phyloP scores from a whole-genome alignment of 129 eudicot genomes.

The Helianthus annuus region DNA sequence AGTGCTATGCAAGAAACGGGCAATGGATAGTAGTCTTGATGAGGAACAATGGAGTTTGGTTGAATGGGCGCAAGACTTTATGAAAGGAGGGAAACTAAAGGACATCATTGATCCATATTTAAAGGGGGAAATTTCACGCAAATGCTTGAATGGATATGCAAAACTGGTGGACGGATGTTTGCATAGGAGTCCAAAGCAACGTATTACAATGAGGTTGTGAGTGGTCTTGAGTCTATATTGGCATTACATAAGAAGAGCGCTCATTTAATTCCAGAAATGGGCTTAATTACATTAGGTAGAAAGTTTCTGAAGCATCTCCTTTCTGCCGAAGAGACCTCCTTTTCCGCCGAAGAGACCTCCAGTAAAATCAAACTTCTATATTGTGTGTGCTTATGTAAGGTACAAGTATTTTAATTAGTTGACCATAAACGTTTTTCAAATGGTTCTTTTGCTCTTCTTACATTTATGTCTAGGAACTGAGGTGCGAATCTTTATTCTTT shows the following conservation, averaged over 20 bases:
- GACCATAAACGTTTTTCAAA: too few relatives aligned
- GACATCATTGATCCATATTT: not conserved
- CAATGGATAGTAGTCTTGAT: not conserved
- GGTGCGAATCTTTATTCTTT: too few relatives aligned
- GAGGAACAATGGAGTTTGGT: conserved; percentile 4
- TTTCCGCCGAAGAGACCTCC: not conserved
- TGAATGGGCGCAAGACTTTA: conserved; percentile 1
- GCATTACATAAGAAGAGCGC: not conserved
- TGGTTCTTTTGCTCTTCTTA: too few relatives aligned
- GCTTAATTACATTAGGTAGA: not conserved
- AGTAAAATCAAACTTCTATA: not conserved
- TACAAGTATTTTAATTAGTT: too few relatives aligned
- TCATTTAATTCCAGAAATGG: not conserved
- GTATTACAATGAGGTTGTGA: not conserved
- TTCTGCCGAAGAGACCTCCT: not conserved
- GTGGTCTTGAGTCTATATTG: not conserved
- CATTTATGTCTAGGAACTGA: too few relatives aligned
- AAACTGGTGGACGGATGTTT: not conserved
- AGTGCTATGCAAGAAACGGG: not conserved
- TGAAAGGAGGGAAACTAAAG: not conserved
- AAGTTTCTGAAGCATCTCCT: not conserved
- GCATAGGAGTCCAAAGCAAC: not conserved
- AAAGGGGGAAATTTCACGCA: not conserved
- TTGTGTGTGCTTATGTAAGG: too few relatives aligned
- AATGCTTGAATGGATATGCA: not conserved